Evolutionary conservation across 345 rosid genomes (phyloP).

Genomic region (Citrus unshiu): DNA sequence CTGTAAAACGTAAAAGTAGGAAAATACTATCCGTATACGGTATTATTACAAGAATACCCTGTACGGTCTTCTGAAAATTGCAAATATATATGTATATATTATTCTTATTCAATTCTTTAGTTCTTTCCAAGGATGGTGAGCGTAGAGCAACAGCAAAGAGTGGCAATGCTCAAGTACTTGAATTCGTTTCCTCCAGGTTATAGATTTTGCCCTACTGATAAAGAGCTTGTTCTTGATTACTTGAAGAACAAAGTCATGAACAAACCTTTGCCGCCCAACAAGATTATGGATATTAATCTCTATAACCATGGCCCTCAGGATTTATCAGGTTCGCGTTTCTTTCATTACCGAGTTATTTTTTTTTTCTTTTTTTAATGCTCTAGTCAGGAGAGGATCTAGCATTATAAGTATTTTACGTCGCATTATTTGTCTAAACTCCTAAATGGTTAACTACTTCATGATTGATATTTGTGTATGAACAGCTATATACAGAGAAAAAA

Average conservation of each 20-base stretch:
- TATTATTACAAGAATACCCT: too few relatives aligned
- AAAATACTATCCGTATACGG: too few relatives aligned
- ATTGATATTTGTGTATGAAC: too few relatives aligned
- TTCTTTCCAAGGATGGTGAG: background rate
- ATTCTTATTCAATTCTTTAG: background rate
- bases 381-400: too few relatives aligned
- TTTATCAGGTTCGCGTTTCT: background rate
- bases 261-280: background rate
- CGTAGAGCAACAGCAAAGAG: background rate
- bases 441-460: too few relatives aligned
- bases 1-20: too few relatives aligned
- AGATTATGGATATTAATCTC: background rate
- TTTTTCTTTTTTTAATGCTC: background rate
- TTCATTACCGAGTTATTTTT: background rate
- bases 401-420: too few relatives aligned
- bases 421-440: too few relatives aligned
- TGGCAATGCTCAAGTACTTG: background rate
- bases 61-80: too few relatives aligned
- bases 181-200: background rate
- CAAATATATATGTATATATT: too few relatives aligned
- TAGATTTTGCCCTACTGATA: background rate
- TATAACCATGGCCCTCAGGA: background rate
- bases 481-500: too few relatives aligned
- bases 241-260: background rate
- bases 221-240: background rate